A percentile compares a stretch with the other conserved stretches of the same genome.
Evolutionary conservation across 805 yeast species (phyloP).

Genomic region (Saturnispora besseyi): DNA sequence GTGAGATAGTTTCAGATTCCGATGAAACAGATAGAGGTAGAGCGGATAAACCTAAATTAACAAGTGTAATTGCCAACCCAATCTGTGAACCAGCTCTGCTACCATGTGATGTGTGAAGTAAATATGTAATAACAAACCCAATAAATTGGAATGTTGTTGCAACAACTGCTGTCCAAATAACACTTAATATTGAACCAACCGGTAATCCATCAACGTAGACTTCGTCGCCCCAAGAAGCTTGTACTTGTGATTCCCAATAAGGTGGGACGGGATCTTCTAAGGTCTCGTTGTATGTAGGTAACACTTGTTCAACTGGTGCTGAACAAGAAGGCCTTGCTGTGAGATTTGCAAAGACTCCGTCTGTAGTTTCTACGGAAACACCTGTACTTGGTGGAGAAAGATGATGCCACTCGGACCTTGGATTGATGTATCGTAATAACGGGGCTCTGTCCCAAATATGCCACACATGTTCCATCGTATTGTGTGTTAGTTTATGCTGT

Average conservation of each 20-base stretch:
- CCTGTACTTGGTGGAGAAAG: constrained; percentile 14
- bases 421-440: constrained; percentile 20
- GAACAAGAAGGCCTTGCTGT: constrained; percentile 73
- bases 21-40: constrained; percentile 33
- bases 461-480: constrained; percentile 3
- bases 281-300: constrained; percentile 91
- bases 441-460: constrained; percentile 23
- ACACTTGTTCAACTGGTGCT: constrained; percentile 43
- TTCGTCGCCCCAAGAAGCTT: constrained; percentile 74
- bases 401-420: constrained; percentile 19
- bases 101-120: constrained; percentile 93
- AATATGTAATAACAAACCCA: constrained; percentile 84
- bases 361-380: constrained; percentile 32
- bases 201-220: constrained; percentile 92
- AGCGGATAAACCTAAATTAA: constrained; percentile 57
- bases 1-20: constrained; percentile 10
- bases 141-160: constrained; percentile 89
- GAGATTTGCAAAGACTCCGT: constrained; percentile 90
- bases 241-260: constrained; percentile 86
- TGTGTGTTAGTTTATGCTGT: background rate
- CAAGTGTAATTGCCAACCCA: constrained; percentile 79
- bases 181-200: constrained; percentile 83
- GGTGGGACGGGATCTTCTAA: constrained; percentile 92
- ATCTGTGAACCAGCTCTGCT: constrained; percentile 92
- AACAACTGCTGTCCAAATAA: constrained; percentile 83